phyloP scores from a whole-genome alignment of 306 rosid genomes.

The Inga laurina region DNA sequence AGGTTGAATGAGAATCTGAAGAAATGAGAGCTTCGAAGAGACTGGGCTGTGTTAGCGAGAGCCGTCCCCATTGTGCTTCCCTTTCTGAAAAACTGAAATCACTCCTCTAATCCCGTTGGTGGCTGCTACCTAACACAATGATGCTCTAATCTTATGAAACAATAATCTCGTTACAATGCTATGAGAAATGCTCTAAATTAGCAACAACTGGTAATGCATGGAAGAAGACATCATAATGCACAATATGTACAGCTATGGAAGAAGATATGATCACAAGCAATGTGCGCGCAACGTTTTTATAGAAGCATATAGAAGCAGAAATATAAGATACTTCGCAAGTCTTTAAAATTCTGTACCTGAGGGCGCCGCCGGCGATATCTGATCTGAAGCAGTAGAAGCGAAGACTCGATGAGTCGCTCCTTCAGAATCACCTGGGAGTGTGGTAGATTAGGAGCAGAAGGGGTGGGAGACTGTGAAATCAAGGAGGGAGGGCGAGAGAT shows the following conservation, averaged over 20 bases:
- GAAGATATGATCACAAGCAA: neutral
- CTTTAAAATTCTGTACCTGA: neutral
- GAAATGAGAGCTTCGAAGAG: constrained; percentile 41
- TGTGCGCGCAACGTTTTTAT: neutral
- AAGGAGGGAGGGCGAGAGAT: neutral
- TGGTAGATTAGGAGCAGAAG: neutral
- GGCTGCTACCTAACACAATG: neutral
- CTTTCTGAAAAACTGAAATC: neutral
- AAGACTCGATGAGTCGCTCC: neutral
- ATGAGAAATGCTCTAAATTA: neutral
- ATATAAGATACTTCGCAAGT: neutral
- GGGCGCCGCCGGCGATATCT: neutral
- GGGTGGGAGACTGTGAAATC: neutral
- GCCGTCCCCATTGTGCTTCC: constrained; percentile 51
- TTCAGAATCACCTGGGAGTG: neutral
- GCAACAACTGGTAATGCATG: neutral
- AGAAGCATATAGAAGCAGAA: neutral
- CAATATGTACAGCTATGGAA: neutral
- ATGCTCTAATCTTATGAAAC: neutral
- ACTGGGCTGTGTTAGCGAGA: constrained; percentile 41
- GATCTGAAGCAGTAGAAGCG: neutral
- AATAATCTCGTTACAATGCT: neutral
- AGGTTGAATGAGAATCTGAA: constrained; percentile 47
- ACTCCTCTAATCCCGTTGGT: neutral
- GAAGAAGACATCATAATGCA: neutral